These are phyloP conservation scores for Podila verticillata DNA, from an alignment of 192 early-diverging fungal genomes.

Conservation along the genomic window DNA sequence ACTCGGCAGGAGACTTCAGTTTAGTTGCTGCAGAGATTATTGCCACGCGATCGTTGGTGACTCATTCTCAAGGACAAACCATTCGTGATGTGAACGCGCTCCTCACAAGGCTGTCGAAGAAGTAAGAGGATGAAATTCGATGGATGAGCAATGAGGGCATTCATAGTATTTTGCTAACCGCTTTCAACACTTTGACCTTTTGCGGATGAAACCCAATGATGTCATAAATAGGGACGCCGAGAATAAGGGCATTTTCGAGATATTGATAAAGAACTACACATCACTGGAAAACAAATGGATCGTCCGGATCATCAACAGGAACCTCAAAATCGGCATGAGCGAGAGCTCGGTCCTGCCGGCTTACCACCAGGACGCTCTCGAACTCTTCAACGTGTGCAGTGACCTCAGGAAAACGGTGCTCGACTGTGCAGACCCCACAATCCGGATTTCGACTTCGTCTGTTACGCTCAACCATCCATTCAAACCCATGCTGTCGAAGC, in stretches of 20 bases:
- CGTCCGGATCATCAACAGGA: conserved; percentile 78
- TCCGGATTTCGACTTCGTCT: conserved; percentile 46
- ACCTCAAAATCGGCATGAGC: conserved; percentile 77
- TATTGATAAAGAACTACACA: conserved; percentile 66
- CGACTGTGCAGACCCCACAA: conserved; percentile 62
- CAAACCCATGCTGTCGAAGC: conserved; percentile 74
- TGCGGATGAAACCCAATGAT: conserved; percentile 32
- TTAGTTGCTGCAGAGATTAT: conserved; percentile 59
- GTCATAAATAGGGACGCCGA: conserved; percentile 45
- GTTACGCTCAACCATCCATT: conserved; percentile 69
- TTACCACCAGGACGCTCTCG: conserved; percentile 77
- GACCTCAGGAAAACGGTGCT: conserved; percentile 66
- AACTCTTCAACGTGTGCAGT: conserved; percentile 73
- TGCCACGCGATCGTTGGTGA: conserved; percentile 58
- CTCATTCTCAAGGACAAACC: conserved; percentile 54
- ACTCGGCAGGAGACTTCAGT: conserved; percentile 72
- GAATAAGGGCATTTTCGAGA: conserved; percentile 58
- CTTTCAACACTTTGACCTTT: conserved; percentile 46
- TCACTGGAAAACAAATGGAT: conserved; percentile 82
- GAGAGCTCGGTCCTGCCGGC: conserved; percentile 73
- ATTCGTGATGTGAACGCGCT: conserved; percentile 71
- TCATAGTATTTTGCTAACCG: no score
- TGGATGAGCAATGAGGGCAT: no score
- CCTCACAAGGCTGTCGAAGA: conserved; percentile 33
- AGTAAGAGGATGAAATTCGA: not conserved